These are phyloP conservation scores for Trichosanthes cucumerina DNA, from an alignment of 306 rosid genomes.

Conservation along the genomic window DNA sequence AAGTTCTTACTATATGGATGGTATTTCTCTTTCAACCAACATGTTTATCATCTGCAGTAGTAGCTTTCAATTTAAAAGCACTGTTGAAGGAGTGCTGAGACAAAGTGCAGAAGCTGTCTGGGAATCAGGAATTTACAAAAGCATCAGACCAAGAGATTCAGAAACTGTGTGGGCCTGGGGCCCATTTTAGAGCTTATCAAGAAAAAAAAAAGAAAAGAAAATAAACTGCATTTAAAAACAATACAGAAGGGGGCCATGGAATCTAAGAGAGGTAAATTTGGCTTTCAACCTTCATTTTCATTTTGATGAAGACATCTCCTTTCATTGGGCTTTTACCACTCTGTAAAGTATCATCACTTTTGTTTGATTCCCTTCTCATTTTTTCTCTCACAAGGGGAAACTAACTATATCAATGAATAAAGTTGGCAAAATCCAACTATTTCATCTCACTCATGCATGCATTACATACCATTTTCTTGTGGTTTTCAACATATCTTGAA, in stretches of 20 bases:
- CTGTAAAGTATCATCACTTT: background rate
- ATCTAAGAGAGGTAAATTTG: background rate
- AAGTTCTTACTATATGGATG: background rate
- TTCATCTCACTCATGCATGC: background rate
- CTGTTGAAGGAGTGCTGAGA: background rate
- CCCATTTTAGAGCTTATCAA: slow-evolving; percentile 3
- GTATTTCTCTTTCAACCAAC: background rate
- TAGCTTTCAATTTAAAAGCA: slow-evolving; percentile 10
- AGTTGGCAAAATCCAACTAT: background rate
- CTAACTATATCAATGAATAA: background rate
- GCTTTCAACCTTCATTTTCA: background rate
- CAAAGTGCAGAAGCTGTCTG: slow-evolving; percentile 8
- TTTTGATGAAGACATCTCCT: background rate
- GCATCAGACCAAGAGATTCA: slow-evolving; percentile 9
- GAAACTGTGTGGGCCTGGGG: background rate
- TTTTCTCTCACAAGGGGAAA: background rate
- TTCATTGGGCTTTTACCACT: background rate
- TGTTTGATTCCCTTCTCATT: background rate
- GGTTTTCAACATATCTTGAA: background rate
- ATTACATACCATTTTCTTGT: background rate
- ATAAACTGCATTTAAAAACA: background rate
- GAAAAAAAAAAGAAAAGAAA: background rate
- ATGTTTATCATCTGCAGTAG: background rate
- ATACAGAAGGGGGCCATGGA: background rate
- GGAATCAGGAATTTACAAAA: slow-evolving; percentile 11